phyloP scores from a whole-genome alignment of 148 eudicot species.

The Arctostaphylos glauca region DNA sequence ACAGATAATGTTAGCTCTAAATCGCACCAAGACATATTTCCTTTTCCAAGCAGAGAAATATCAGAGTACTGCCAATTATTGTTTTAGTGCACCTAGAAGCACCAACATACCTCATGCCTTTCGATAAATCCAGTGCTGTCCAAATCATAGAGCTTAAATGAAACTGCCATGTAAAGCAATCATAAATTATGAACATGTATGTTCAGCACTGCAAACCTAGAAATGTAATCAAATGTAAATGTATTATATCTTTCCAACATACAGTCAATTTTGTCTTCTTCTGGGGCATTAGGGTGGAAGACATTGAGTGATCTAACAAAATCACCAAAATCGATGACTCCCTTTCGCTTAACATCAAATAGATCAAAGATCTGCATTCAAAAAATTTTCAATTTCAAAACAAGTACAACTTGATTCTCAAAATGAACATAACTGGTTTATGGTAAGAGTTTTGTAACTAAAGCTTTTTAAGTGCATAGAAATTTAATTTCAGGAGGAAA shows the following conservation, averaged over 20 bases:
- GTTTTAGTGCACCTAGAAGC: background rate
- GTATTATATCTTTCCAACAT: constrained; percentile 22
- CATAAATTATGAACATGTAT: background rate
- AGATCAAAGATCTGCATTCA: constrained; percentile 74
- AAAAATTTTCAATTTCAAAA: background rate
- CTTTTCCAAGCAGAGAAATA: background rate
- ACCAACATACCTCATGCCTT: constrained; percentile 71
- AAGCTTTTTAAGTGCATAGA: background rate
- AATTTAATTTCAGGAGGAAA: background rate
- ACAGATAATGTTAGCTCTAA: background rate
- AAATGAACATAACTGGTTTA: background rate
- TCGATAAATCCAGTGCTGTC: constrained; percentile 86
- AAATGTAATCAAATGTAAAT: background rate
- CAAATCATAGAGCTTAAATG: constrained; percentile 89
- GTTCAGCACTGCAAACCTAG: background rate
- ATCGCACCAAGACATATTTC: background rate
- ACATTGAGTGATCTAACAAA: constrained; percentile 79
- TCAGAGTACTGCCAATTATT: background rate
- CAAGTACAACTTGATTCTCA: background rate
- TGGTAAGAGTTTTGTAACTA: background rate
- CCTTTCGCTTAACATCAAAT: constrained; percentile 78
- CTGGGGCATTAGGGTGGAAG: constrained; percentile 88
- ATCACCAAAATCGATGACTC: constrained; percentile 90
- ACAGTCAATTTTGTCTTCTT: constrained; percentile 88
- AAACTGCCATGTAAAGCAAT: constrained; percentile 46